These are phyloP conservation scores for Coemansia sp. DNA, from an alignment of 192 early-diverging fungal species.

Conservation along the genomic window DNA sequence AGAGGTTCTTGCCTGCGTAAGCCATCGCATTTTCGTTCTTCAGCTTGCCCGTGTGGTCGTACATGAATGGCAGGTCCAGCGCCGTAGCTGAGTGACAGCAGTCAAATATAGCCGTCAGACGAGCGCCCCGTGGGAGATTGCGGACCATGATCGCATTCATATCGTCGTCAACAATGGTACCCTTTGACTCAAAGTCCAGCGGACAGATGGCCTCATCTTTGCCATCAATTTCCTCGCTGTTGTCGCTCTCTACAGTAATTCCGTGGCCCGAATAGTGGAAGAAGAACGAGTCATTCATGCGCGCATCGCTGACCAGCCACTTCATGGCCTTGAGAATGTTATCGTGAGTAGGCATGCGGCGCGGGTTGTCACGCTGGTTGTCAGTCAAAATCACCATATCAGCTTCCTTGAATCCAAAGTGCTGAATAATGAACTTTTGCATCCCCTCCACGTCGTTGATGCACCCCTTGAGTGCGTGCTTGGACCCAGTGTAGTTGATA, in stretches of 20 bases:
- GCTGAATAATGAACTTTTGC: conserved; percentile 64
- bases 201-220: conserved; percentile 81
- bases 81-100: conserved; percentile 84
- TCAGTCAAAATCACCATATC: conserved; percentile 79
- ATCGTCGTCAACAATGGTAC: conserved; percentile 71
- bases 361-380: conserved; percentile 63
- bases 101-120: conserved; percentile 81
- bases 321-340: conserved; percentile 76
- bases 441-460: conserved; percentile 84
- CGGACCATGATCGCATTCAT: conserved; percentile 76
- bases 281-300: conserved; percentile 78
- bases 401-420: conserved; percentile 64
- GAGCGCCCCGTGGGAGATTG: conserved; percentile 66
- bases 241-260: conserved; percentile 56
- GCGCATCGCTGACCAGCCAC: conserved; percentile 75
- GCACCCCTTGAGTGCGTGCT: conserved; percentile 69
- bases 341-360: conserved; percentile 66
- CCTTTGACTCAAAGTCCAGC: conserved; percentile 58
- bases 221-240: conserved; percentile 78
- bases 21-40: conserved; percentile 55
- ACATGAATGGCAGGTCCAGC: conserved; percentile 77
- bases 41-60: conserved; percentile 66
- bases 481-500: conserved; percentile 80
- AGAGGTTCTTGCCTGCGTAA: conserved; percentile 43
- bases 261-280: conserved; percentile 85